Conservation (phyloP, 202 grass and related monocot genomes). For the Thinopyrum obtusiflorum region DNA sequence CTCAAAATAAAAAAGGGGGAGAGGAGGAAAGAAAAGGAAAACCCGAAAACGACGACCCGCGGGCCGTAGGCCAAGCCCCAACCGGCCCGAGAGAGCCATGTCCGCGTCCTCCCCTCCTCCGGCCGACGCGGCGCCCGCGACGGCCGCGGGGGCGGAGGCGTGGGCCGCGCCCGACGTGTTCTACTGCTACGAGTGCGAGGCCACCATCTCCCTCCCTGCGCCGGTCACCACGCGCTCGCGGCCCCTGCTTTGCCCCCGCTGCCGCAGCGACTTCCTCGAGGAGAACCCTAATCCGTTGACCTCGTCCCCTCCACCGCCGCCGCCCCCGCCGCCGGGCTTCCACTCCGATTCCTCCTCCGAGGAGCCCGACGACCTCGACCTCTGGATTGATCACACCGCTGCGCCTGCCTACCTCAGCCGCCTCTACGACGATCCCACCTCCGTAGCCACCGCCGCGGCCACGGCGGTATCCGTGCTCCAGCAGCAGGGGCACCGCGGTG, state of each 20-base stretch:
- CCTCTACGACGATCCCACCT: background rate
- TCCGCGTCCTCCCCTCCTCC: conserved; percentile 33
- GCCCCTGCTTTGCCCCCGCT: conserved; percentile 38
- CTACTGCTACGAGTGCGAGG: conserved; percentile 48
- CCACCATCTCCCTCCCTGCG: conserved; percentile 14
- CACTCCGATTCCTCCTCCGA: conserved; percentile 17
- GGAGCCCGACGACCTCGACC: conserved; percentile 11
- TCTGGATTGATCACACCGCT: conserved; percentile 4
- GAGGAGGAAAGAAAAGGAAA: background rate
- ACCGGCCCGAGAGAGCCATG: conserved; percentile 23
- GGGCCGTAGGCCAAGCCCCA: conserved; percentile 36
- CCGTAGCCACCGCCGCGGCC: conserved; percentile 1
- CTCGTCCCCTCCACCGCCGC: conserved; percentile 28
- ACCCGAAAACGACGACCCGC: conserved; percentile 11
- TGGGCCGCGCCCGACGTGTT: background rate
- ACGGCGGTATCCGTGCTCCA: conserved; percentile 21
- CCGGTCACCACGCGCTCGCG: background rate
- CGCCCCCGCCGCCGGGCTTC: conserved; percentile 23
- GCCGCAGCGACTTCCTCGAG: conserved; percentile 34
- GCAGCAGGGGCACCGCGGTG: background rate
- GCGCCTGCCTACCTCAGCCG: conserved; percentile 16
- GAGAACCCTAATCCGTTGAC: conserved; percentile 9
- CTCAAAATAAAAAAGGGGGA: too few relatives aligned
- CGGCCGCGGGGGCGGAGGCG: background rate
- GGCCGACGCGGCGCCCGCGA: background rate